Evolutionary conservation across 2,329 filamentous ascomycete genomes (phyloP), one percentile per base, ranked within the genome.

Genomic region (Monilinia vaccinii-corymbosi): DNA sequence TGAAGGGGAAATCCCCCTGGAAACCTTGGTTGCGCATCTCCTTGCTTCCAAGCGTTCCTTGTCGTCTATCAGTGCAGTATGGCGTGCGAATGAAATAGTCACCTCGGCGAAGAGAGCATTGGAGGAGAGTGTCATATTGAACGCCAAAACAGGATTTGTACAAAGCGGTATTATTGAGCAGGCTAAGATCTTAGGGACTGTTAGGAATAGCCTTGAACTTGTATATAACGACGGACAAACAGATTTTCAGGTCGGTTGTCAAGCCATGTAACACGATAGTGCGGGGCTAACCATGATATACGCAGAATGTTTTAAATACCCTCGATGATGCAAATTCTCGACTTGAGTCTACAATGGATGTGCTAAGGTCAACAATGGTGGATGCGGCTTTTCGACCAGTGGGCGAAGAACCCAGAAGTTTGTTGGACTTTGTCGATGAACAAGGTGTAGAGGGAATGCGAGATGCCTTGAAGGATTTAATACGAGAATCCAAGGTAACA

Each of bases 21-120:
- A 96, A 67, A 85, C 84, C 28, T 84, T 97, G 47, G 89, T 97
- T 60, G 82, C 85, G 57, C 86, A 96, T 74, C 86, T 97, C 40
- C 84, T 97, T 45, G 86, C 88, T 34, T 89, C 93, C 10, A 97
- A 97, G 72, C 85, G 90, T 48, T 92, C 92, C 1, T 81, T 97
- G 5, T 89, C 88, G 18, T 91, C 91, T 13, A 91, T 95, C 72
- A 84, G 80, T 46, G 85, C 89, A 62, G 90, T 97, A 56, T 86
- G 89, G 71, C 88, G 89, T 62, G 92, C 91, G 65, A 92, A 94
- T 71, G 88, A 95, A 69, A 85, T 97, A 60, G 88, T 94, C 48
- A 90, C 84, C 23, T 79, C 83, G 16, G 90, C 91, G 5, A 86
- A 91, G 38, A 77, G 80, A 36, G 82, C 89, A 38, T 79, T 96